Conservation (phyloP, 2,329 filamentous ascomycete species). For the Ophiostoma ips region DNA sequence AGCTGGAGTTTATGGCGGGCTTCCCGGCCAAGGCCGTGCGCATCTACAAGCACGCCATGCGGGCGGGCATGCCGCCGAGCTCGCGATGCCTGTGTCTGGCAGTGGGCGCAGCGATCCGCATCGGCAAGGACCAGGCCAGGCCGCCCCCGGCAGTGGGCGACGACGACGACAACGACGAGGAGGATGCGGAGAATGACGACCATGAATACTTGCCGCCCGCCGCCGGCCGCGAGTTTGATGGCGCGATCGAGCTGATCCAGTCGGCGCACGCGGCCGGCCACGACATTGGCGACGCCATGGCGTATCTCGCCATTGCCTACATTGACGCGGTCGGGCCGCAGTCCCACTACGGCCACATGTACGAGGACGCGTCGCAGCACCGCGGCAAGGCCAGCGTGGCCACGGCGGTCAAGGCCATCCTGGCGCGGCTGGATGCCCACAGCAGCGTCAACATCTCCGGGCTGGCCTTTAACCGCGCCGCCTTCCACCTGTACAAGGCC, state of each 20-base stretch:
- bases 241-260: conserved; percentile 27
- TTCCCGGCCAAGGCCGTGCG: conserved; percentile 21
- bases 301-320: conserved; percentile 25
- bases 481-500: conserved; percentile 17
- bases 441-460: conserved; percentile 16
- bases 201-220: no score
- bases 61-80: conserved; percentile 24
- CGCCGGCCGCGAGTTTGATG: conserved; percentile 10
- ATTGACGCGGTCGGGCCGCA: conserved; percentile 17
- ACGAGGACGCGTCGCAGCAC: not conserved
- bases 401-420: conserved; percentile 13
- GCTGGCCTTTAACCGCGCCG: conserved; percentile 19
- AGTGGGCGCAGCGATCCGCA: conserved; percentile 28
- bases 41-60: conserved; percentile 26
- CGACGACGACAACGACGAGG: not conserved
- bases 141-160: not conserved
- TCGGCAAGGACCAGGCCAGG: conserved; percentile 10
- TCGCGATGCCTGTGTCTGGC: conserved; percentile 32
- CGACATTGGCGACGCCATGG: conserved; percentile 27
- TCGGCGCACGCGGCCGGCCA: conserved; percentile 26
- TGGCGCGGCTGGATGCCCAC: conserved; percentile 14
- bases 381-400: conserved; percentile 12
- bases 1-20: conserved; percentile 21
- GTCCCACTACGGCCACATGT: not conserved
- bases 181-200: no score